A percentile compares a stretch with the other conserved stretches of the same genome.
These are phyloP conservation scores for Tylopilus orsonianus DNA, from an alignment of 1,284 basidiomycete species.

Conservation along the genomic window DNA sequence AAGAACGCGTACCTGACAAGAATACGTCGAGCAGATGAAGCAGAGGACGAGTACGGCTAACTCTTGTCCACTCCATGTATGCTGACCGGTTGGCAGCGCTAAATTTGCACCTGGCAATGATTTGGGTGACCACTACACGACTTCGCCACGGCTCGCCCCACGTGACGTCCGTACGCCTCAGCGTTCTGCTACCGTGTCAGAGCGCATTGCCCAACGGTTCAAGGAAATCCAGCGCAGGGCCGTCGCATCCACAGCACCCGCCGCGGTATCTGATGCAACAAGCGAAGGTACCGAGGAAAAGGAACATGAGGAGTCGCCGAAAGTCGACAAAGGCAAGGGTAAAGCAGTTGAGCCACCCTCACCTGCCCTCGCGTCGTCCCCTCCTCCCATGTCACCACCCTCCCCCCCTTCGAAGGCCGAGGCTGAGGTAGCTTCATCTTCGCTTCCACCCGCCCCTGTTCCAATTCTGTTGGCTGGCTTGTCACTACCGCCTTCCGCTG, in stretches of 20 bases:
- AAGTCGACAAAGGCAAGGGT: constrained; percentile 78
- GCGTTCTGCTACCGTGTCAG: constrained; percentile 69
- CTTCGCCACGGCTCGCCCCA: constrained; percentile 66
- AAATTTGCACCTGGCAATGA: constrained; percentile 78
- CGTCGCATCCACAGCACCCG: constrained; percentile 34
- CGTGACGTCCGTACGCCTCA: constrained; percentile 54
- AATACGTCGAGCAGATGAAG: constrained; percentile 80
- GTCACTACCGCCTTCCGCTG: constrained; percentile 57
- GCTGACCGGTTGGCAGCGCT: constrained; percentile 46
- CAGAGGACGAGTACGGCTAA: constrained; percentile 80
- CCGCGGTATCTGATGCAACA: constrained; percentile 10
- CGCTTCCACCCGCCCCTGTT: constrained; percentile 41
- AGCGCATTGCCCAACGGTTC: constrained; percentile 72
- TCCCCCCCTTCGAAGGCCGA: constrained; percentile 45
- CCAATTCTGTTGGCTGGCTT: constrained; percentile 76
- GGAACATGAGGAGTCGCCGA: constrained; percentile 42
- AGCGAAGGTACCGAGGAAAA: constrained; percentile 34
- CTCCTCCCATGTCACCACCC: constrained; percentile 61
- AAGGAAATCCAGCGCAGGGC: constrained; percentile 69
- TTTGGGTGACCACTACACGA: constrained; percentile 68
- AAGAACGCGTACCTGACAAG: constrained; percentile 79
- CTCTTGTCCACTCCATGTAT: constrained; percentile 8
- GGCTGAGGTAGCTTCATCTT: constrained; percentile 32
- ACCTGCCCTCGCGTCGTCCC: constrained; percentile 50
- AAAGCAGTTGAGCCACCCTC: constrained; percentile 52